These are phyloP conservation scores for Thecaphora thlaspeos DNA, from an alignment of 1,284 basidiomycete species.

Conservation along the genomic window DNA sequence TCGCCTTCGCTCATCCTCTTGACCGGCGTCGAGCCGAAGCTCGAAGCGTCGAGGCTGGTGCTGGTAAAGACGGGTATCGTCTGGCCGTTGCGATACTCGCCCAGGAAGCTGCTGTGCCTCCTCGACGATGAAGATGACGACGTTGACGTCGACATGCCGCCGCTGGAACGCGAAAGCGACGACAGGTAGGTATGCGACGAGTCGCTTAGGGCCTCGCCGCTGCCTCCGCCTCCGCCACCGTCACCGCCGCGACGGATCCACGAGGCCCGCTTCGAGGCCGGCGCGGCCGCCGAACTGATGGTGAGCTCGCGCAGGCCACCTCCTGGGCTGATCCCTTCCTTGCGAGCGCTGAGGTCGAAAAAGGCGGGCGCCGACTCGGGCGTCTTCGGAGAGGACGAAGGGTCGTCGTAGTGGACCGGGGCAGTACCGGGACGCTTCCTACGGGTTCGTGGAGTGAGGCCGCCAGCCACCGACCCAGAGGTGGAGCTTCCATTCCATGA, in stretches of 20 bases:
- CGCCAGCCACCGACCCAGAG: too few relatives aligned
- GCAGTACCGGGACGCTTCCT: constrained; percentile 18
- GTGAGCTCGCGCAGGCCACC: constrained; percentile 22
- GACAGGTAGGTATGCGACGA: constrained; percentile 8
- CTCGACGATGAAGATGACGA: constrained; percentile 13
- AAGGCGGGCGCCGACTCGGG: constrained; percentile 10
- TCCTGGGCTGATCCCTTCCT: not conserved
- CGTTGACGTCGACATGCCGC: constrained; percentile 5
- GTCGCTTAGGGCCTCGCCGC: constrained; percentile 23
- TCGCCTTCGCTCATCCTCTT: constrained; percentile 10
- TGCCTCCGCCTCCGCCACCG: too few relatives aligned
- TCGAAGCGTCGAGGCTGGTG: constrained; percentile 16
- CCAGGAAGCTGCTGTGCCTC: constrained; percentile 33
- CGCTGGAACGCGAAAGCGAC: constrained; percentile 3
- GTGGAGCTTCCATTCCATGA: too few relatives aligned
- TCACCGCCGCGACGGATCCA: constrained; percentile 20
- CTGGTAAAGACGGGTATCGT: constrained; percentile 22
- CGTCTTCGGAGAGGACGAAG: constrained; percentile 5
- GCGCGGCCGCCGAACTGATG: constrained; percentile 25
- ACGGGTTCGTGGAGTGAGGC: not conserved
- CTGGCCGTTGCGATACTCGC: constrained; percentile 14
- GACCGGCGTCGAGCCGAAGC: not conserved
- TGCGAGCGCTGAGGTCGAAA: constrained; percentile 2
- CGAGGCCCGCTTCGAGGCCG: constrained; percentile 25
- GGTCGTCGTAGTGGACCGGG: constrained; percentile 4